Conservation (phyloP, 768 basidiomycete genomes). For the Ramaria sp. region DNA sequence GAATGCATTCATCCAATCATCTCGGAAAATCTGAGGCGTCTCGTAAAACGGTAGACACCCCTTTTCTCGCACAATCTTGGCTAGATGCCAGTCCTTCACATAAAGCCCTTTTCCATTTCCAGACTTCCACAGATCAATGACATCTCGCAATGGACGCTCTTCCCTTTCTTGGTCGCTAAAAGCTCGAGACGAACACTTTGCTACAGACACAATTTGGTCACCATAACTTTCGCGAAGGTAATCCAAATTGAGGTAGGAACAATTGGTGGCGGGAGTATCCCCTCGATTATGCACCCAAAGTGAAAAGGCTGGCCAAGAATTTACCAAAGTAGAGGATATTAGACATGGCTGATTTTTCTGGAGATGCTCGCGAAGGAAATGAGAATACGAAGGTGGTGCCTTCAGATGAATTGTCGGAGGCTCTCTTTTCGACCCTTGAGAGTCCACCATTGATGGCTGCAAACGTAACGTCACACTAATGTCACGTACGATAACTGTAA, state of each 20-base stretch:
- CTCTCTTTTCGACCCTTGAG: too few relatives aligned
- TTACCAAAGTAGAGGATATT: not conserved
- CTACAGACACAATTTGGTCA: constrained; percentile 8
- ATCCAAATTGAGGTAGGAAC: not conserved
- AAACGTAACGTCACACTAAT: not conserved
- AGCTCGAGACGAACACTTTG: constrained; percentile 7
- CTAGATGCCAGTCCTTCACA: constrained; percentile 13
- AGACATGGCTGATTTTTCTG: constrained; percentile 5
- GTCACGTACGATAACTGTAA: too few relatives aligned
- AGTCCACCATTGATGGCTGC: not conserved
- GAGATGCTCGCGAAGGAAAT: constrained; percentile 1
- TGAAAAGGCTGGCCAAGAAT: not conserved
- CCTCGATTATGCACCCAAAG: not conserved
- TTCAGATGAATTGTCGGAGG: not conserved
- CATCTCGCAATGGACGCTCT: constrained; percentile 7
- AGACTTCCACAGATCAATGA: constrained; percentile 9
- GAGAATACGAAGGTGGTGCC: not conserved
- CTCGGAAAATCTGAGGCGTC: constrained; percentile 11
- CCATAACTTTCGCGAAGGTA: constrained; percentile 9
- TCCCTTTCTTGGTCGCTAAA: constrained; percentile 7
- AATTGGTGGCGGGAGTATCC: not conserved
- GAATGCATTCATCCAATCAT: constrained; percentile 14
- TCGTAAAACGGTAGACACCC: constrained; percentile 9
- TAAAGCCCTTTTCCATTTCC: constrained; percentile 7
- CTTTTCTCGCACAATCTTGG: not conserved